Evolutionary conservation across 768 basidiomycete species (phyloP).

Genomic region (Coprinopsis marcescibilis): DNA sequence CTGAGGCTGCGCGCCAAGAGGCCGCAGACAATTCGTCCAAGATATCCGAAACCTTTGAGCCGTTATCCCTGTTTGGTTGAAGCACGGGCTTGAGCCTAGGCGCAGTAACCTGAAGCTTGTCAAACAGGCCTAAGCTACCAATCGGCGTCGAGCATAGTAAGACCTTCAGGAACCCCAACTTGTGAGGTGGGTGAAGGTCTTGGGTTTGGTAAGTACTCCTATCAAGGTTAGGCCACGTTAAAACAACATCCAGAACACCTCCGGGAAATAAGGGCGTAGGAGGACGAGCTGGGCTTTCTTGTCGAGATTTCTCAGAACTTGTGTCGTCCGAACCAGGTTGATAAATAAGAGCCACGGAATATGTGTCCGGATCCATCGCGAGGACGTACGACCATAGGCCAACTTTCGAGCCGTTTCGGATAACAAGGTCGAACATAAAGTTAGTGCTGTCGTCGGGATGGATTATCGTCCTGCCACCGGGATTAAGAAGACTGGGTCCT

Average conservation of each 20-base stretch:
- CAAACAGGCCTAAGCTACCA: slow-evolving; percentile 38
- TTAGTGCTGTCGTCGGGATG: slow-evolving; percentile 28
- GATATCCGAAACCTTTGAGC: background rate
- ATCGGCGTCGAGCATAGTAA: slow-evolving; percentile 50
- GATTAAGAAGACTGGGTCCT: slow-evolving; percentile 39
- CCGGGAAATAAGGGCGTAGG: slow-evolving; percentile 31
- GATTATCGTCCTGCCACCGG: slow-evolving; percentile 43
- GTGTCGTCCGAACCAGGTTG: slow-evolving; percentile 23
- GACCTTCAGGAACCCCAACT: slow-evolving; percentile 51
- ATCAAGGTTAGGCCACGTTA: slow-evolving; percentile 4
- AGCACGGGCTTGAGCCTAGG: background rate
- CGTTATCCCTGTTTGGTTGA: background rate
- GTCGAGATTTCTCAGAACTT: slow-evolving; percentile 17
- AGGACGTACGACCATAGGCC: slow-evolving; percentile 61
- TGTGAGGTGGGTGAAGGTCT: slow-evolving; percentile 23
- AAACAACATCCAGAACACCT: slow-evolving; percentile 3
- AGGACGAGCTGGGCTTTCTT: slow-evolving; percentile 18
- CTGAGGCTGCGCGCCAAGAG: background rate
- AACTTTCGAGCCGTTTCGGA: slow-evolving; percentile 43
- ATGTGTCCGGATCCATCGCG: slow-evolving; percentile 54
- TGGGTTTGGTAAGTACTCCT: slow-evolving; percentile 18
- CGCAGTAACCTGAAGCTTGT: slow-evolving; percentile 29
- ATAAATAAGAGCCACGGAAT: slow-evolving; percentile 51
- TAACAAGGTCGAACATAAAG: slow-evolving; percentile 40
- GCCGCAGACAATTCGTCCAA: slow-evolving; percentile 1